Base-by-base conservation (phyloP, 1,139 yeast genomes). In the Candida freyschussii region DNA sequence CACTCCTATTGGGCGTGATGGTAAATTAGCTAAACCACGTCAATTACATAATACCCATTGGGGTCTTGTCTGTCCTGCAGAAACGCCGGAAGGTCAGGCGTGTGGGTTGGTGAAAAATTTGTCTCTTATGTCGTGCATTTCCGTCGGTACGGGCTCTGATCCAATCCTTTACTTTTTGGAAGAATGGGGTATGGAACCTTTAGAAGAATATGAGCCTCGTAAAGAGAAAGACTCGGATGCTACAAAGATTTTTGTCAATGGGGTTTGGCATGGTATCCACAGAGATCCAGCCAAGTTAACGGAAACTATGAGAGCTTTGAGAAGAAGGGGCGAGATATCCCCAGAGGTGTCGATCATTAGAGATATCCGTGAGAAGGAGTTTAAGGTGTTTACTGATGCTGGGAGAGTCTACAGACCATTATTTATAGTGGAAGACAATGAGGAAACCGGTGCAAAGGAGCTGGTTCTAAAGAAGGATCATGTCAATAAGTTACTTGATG, bases 1-100 rank as follows among this genome's bases (percentile, higher is more conserved):
- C 57, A 93, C 99, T 4, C 97, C 97, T 29, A 91, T 91, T 60
- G 98, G 98, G 41, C 82, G 97, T 69, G 98, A 91, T 63, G 97
- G 97, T 68, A 91, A 91, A 63, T 75, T 91, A 50, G 97, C 97
- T 33, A 87, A 91, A 55, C 98, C 98, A 33, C 89, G 99, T 69
- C 98, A 93, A 65, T 73, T 91, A 54, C 99, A 93, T 65, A 93
- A 93, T 59, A 91, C 98, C 18, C 99, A 93, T 66, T 93, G 98
- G 98, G 99, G 99, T 55, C 75, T 91, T 54, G 98, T 91, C 26
- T 91, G 99, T 64, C 98, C 99, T 28, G 98, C 99, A 17, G 99
- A 91, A 63, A 91, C 99, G 12, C 99, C 99, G 4, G 99, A 91
- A 69, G 99, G 99, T 55, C 98, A 91, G 67, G 98, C 99, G 30